Evolutionary conservation across 805 yeast species (phyloP), one percentile per base, ranked within the genome.

Genomic region (Lipomyces chichibuensis): DNA sequence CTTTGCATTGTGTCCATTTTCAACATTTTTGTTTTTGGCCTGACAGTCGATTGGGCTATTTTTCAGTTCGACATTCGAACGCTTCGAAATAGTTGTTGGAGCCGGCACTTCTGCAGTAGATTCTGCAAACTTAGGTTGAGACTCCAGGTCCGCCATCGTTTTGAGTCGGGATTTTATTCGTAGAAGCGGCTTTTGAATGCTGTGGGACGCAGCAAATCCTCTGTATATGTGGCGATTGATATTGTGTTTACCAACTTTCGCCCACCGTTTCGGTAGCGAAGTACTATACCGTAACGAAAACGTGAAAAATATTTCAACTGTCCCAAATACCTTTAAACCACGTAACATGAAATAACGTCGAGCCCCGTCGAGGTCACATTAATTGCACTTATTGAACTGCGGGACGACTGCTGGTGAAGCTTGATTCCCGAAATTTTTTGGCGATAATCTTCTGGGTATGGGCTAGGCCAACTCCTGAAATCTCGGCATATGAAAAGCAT

Each of bases 1-100:
- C 49, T 58, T 64, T 14, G 43, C 17, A 43, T 51, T 51, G 37
- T 55, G 56, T 2, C 17, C 49, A 35, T 54, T 25, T 9, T 39
- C 32, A 11, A 9, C 32, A 25, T 43, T 37, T 9, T 37, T 9
- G 11, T 11, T 29, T 43, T 32, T 32, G 35, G 46, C 46, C n/a
- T 29, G 49, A 29, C 25, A 11, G 32, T n/a, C 49, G 46, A 17
- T 13, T 37, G 32, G 32, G 32, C 32, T 29, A 29, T 49, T 29
- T 49, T 23, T 46, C 13, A 9, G 7, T 17, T 43, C 49, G 20
- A 1, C 23, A n/a, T n/a, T 43, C 23, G 11, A 17, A 17, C 49
- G 49, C 49, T 17, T 17, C 49, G 13, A 8, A n/a, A 23, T 3
- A 43, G 13, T 37, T 1, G 5, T 14, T 11, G 39, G 39, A 13